Conservation (phyloP, 139 green algal genomes). For the Tetraselmis striata region DNA sequence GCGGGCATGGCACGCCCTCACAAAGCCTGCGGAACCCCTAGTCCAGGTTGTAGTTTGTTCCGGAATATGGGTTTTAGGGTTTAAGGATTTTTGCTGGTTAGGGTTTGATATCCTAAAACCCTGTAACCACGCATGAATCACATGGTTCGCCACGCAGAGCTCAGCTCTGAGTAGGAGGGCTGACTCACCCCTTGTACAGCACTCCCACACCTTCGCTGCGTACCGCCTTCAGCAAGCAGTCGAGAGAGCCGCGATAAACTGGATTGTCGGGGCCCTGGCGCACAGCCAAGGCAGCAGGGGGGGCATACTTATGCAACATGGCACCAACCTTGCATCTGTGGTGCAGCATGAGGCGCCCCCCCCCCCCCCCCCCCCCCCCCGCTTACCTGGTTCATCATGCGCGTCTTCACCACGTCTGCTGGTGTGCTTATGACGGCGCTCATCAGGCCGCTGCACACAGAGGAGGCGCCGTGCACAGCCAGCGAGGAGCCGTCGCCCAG, state of each 20-base stretch:
- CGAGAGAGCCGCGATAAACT: constrained; percentile 32
- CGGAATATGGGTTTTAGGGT: no score
- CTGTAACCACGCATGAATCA: no score
- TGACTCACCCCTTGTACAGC: constrained; percentile 48
- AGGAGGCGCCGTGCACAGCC: constrained; percentile 33
- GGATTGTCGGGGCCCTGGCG: background rate
- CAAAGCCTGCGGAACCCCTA: no score
- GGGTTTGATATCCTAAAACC: no score
- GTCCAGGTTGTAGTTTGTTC: no score
- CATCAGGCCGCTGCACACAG: constrained; percentile 32
- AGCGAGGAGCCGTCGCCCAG: constrained; percentile 33
- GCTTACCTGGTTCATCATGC: constrained; percentile 64
- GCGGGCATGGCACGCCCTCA: no score
- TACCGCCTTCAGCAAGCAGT: constrained; percentile 51
- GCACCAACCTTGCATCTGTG: background rate
- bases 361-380: constrained; percentile 50
- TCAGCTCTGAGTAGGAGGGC: no score
- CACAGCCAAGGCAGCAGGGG: no score
- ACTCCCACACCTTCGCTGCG: constrained; percentile 35
- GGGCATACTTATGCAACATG: no score
- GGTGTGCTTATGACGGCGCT: constrained; percentile 35
- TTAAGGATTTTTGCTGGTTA: no score
- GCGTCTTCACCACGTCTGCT: constrained; percentile 62
- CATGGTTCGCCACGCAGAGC: no score
- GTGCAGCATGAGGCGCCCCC: background rate